phyloP scores from a whole-genome alignment of 306 rosid genomes.

The Glycyrrhiza uralensis region DNA sequence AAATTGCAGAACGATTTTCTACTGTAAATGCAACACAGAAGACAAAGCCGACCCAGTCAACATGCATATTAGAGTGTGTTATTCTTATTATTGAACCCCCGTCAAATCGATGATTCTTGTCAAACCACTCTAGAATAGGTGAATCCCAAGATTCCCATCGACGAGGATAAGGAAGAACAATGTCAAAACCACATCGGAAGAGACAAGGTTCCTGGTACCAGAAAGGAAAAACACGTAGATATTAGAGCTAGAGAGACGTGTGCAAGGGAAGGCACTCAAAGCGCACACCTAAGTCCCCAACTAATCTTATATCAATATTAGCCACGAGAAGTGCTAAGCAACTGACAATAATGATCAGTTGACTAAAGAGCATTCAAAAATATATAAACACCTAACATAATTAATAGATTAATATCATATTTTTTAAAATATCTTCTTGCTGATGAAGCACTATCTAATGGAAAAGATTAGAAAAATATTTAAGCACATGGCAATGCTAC shows the following conservation, averaged over 20 bases:
- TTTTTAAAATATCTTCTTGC: too few relatives aligned
- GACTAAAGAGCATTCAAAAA: background rate
- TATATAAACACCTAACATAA: background rate
- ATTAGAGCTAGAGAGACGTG: background rate
- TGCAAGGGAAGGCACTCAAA: background rate
- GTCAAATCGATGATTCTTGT: background rate
- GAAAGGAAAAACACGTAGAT: background rate
- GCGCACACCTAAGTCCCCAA: background rate
- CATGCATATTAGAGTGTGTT: background rate
- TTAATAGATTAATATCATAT: too few relatives aligned
- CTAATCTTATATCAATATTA: background rate
- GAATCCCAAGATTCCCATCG: background rate
- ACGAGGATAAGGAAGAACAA: background rate
- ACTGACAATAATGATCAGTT: background rate
- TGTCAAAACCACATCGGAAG: conserved; percentile 23
- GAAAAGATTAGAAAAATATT: background rate
- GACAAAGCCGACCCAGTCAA: background rate
- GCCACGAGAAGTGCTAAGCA: background rate
- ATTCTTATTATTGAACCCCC: background rate
- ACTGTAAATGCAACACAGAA: background rate
- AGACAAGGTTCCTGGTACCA: background rate
- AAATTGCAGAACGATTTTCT: background rate
- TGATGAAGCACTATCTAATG: background rate
- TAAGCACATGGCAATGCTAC: background rate
- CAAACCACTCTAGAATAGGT: background rate